Base-by-base conservation (phyloP, 768 basidiomycete genomes). In the Chalciporus chontae region DNA sequence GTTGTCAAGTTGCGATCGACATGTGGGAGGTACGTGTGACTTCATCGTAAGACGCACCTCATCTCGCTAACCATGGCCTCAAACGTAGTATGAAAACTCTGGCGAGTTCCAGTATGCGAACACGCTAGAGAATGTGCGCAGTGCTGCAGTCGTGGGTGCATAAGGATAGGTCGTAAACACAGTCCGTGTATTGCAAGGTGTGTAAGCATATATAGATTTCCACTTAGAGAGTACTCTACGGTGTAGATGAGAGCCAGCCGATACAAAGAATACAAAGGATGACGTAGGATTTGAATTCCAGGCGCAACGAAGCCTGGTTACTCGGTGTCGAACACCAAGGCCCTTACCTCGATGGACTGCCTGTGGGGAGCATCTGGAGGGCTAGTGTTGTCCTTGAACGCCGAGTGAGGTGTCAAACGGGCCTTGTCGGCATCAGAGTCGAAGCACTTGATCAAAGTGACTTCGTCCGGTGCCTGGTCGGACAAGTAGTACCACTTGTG, bases 1-100 rank as follows among this genome's bases (percentile, higher is more conserved):
- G 94, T 56, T 98, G 96, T 68, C 84, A 93, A 62, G 85, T 99
- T 43, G 96, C 96, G 3, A 79, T 99, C 47, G 96, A 96, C 67
- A 93, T 97, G 91, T 96, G 90, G 84, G 90, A 93, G 84, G 90
- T 88, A 47, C 19, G 81, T 70, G 3, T 18, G 39, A 14, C 31
- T 29, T 17, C 4, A 17, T 27, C 26, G 26, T 26, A 26, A 26
- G n/a, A 21, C 3, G 11, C 21, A 37, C 51, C 13, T 14, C 8
- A 14, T 9, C 8, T 4, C 42, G 45, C 47, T 56, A 14, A 58
- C 18, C 14, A 8, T 7, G 3, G 18, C 21, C 27, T 43, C 21
- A 8, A 23, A 38, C 9, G 34, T 54, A 90, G 89, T 81, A 89
- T 57, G 89, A 90, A 67, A 89, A 88, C 57, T 90, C 89, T 8